Evolutionary conservation across 2,329 filamentous ascomycete species (phyloP).

Genomic region (Scorias spongiosa): DNA sequence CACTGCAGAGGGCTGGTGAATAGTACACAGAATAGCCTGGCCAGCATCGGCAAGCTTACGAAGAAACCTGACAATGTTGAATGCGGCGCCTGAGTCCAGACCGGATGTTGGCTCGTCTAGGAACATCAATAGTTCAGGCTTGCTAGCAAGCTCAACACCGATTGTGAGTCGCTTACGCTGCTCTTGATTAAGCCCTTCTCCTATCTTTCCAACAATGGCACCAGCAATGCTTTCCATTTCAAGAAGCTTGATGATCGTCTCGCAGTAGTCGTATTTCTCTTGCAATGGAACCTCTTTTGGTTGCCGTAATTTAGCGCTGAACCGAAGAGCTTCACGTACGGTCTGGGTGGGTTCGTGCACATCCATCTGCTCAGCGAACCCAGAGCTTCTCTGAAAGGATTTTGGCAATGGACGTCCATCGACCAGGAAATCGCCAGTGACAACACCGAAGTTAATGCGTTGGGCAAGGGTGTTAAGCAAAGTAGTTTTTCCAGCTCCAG

Average conservation of each 20-base stretch:
- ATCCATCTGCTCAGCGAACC: slow-evolving; percentile 51
- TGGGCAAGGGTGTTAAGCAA: slow-evolving; percentile 61
- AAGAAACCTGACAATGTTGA: slow-evolving; percentile 66
- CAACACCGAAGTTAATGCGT: slow-evolving; percentile 49
- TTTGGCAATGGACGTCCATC: slow-evolving; percentile 23
- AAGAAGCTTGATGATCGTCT: slow-evolving; percentile 48
- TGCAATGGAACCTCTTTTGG: slow-evolving; percentile 40
- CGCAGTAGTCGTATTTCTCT: slow-evolving; percentile 51
- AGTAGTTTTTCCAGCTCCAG: slow-evolving; percentile 72
- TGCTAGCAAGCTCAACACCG: slow-evolving; percentile 44
- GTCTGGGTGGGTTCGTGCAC: slow-evolving; percentile 47
- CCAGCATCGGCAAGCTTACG: slow-evolving; percentile 63
- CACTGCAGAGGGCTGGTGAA: slow-evolving; percentile 76
- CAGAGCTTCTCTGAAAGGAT: slow-evolving; percentile 48
- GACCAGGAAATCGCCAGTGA: slow-evolving; percentile 38
- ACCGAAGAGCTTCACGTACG: slow-evolving; percentile 51
- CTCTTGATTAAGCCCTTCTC: slow-evolving; percentile 47
- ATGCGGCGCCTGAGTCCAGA: slow-evolving; percentile 56
- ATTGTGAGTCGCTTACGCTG: slow-evolving; percentile 54
- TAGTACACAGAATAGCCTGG: slow-evolving; percentile 80
- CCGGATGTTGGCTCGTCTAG: slow-evolving; percentile 67
- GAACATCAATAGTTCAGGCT: slow-evolving; percentile 61
- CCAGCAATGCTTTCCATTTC: slow-evolving; percentile 53
- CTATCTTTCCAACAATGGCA: slow-evolving; percentile 47
- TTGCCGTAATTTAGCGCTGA: slow-evolving; percentile 49